A percentile compares a stretch with the other conserved stretches of the same genome.
Evolutionary conservation across 345 rosid species (phyloP).

Genomic region (Salix viminalis): DNA sequence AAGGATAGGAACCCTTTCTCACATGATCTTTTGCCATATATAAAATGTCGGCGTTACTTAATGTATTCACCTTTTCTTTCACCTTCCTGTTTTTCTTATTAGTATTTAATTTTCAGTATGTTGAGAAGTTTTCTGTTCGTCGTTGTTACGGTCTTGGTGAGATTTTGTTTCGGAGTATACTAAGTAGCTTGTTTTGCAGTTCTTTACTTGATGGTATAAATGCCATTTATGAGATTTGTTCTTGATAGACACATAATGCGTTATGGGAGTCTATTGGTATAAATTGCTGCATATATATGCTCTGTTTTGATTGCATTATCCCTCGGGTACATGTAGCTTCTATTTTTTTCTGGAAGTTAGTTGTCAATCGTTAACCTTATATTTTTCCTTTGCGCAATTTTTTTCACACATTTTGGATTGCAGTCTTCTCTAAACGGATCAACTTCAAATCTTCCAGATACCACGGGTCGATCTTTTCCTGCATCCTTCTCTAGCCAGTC

Average conservation of each 20-base stretch:
- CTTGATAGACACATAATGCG: neutral
- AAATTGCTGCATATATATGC: no score
- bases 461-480: conserved; percentile 63
- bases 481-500: conserved; percentile 91
- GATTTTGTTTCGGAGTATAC: neutral
- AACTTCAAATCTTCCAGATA: conserved; percentile 81
- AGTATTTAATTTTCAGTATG: neutral
- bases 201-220: neutral
- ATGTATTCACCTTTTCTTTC: conserved; percentile 43
- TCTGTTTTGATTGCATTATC: no score
- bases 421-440: conserved; percentile 91
- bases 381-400: neutral
- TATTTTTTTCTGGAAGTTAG: no score
- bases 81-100: conserved; percentile 10
- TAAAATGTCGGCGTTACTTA: conserved; percentile 91
- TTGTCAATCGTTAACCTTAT: neutral
- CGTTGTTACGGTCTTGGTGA: no score
- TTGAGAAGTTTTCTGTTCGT: neutral
- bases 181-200: neutral
- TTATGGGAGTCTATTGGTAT: neutral
- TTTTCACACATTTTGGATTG: conserved; percentile 16
- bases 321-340: no score
- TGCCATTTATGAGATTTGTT: no score
- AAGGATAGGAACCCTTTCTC: conserved; percentile 36
- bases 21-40: conserved; percentile 44